Base-by-base conservation (phyloP, 2,329 filamentous ascomycete species). In the Colletotrichum somersetense region DNA sequence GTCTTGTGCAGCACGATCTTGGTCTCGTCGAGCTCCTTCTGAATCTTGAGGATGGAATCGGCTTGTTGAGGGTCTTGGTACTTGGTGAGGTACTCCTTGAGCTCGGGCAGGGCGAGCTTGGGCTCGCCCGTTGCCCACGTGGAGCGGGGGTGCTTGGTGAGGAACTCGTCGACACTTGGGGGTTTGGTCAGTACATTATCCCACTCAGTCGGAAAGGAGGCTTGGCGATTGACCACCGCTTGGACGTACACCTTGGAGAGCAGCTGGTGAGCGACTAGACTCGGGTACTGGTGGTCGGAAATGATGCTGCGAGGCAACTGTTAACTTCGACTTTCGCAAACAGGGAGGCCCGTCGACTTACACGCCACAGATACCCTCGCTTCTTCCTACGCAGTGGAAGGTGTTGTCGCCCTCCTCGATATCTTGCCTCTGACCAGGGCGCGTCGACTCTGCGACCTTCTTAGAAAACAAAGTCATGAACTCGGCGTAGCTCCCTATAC, bases 1-100 rank as follows among this genome's bases (percentile, higher is more conserved):
- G 96, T 98, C 89, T 98, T 97, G 85, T 98, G 95, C 77, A 99
- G 87, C 72, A 97, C 92, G 79, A 97, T 95, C 89, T 98, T 98
- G 73, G 96, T 98, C 87, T 98, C 95, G 79, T 98, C 95, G 73
- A 99, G 88, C 85, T 99, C 95, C 84, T 94, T 93, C 83, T 98
- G 96, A 78, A 99, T 98, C 88, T 94, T 95, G 87, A 94, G 90
- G 80, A 98, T 97, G 83, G 92, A 96, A 84, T 97, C 95, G 76
- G 94, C 95, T 84, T 97, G 89, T 79, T 91, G 87, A 16, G 96
- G 95, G 81, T 98, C 93, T 85, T 97, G 93, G 84, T 95, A 97
- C 78, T 87, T 87, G 78, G 79, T 78, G 59, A 90, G 80, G 83
- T 97, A 97, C 53, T 94, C 92, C 81, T 93, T 91, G 67, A 98